Conservation (phyloP, 1,284 basidiomycete species). For the Laetiporus sulphureus region DNA sequence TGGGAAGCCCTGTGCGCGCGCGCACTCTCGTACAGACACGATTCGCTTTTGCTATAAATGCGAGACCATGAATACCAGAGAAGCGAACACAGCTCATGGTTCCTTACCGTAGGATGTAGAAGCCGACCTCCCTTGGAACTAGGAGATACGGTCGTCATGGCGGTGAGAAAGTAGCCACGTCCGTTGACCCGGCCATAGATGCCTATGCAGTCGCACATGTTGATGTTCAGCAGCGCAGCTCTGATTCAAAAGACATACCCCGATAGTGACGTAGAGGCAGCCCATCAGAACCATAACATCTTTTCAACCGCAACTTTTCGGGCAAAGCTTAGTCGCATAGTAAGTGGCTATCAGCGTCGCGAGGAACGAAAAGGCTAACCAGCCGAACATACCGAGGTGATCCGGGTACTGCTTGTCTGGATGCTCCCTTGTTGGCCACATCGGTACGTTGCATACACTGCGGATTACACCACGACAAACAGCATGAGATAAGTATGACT, state of each 20-base stretch:
- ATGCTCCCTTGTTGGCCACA: constrained; percentile 40
- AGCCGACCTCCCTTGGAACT: constrained; percentile 41
- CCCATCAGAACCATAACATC: too few species aligned
- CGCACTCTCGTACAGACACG: constrained; percentile 55
- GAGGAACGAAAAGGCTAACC: too few species aligned
- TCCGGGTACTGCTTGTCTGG: too few species aligned
- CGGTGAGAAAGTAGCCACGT: constrained; percentile 48
- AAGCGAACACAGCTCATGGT: too few species aligned
- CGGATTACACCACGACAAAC: background rate
- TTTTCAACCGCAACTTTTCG: constrained; percentile 19
- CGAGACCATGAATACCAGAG: too few species aligned
- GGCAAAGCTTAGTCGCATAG: constrained; percentile 36
- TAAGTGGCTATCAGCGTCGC: too few species aligned
- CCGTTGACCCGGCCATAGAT: constrained; percentile 52
- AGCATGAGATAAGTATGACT: background rate
- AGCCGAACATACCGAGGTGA: too few species aligned
- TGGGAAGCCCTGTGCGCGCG: constrained; percentile 68
- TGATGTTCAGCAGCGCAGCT: too few species aligned
- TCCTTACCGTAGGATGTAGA: constrained; percentile 58
- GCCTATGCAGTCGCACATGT: too few species aligned
- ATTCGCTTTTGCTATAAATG: constrained; percentile 63
- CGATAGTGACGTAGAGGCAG: too few species aligned
- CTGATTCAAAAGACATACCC: too few species aligned
- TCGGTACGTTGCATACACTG: constrained; percentile 46
- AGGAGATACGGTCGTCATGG: constrained; percentile 47